Percentiles rank a stretch among this genome's conserved stretches.
These are phyloP conservation scores for Meyerozyma smithsonii DNA, from an alignment of 1,139 yeast species.

Conservation along the genomic window DNA sequence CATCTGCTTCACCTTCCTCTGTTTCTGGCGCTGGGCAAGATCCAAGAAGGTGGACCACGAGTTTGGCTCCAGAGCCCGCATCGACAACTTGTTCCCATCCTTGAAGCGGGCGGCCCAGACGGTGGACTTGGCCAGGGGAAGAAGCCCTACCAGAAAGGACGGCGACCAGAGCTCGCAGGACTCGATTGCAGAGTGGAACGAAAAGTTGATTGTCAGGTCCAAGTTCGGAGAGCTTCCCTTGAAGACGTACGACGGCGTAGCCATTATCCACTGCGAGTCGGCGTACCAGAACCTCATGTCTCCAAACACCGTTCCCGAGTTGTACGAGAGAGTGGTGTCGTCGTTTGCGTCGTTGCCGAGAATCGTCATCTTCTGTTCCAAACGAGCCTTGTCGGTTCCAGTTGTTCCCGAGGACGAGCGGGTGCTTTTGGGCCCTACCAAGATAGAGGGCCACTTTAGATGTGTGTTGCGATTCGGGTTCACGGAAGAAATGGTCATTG, in stretches of 20 bases:
- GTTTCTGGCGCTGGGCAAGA: conserved; percentile 47
- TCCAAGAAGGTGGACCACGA: conserved; percentile 36
- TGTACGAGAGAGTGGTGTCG: conserved; percentile 30
- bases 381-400: conserved; percentile 39
- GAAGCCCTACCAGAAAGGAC: conserved; percentile 3
- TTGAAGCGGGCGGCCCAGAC: conserved; percentile 17
- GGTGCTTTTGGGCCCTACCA: conserved; percentile 33
- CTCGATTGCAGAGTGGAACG: conserved; percentile 6
- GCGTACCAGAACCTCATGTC: conserved; percentile 25
- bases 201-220: conserved; percentile 13
- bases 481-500: conserved; percentile 35
- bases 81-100: conserved; percentile 24
- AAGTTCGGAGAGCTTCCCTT: conserved; percentile 19
- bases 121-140: conserved; percentile 18
- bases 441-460: conserved; percentile 40
- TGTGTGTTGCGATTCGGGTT: conserved; percentile 45
- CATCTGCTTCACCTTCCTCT: conserved; percentile 25
- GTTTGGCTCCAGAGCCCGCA: conserved; percentile 22
- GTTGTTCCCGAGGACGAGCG: conserved; percentile 32
- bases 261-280: conserved; percentile 36
- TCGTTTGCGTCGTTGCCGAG: conserved; percentile 41
- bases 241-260: conserved; percentile 30
- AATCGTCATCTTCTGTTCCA: conserved; percentile 37
- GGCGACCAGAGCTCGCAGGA: conserved; percentile 8
- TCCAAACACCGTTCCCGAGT: conserved; percentile 40